Evolutionary conservation across 1,284 basidiomycete genomes (phyloP).

Genomic region (Coriolopsis trogii): DNA sequence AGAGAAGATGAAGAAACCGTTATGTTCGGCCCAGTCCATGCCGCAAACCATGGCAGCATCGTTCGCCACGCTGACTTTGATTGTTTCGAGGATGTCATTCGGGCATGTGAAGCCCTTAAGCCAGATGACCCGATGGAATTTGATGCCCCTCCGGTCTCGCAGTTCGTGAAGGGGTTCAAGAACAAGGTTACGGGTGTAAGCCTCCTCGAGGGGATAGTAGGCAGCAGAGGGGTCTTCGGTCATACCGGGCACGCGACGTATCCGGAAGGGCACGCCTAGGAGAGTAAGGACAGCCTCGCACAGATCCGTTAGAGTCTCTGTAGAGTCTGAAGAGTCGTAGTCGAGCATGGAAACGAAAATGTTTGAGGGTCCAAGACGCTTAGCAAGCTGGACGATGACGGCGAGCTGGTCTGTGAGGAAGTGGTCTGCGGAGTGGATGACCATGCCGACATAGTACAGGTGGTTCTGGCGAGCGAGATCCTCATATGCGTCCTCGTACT

Average conservation of each 20-base stretch:
- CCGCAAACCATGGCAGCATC: conserved; percentile 96
- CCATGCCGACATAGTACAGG: conserved; percentile 92
- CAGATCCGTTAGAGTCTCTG: conserved; percentile 88
- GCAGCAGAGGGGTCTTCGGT: conserved; percentile 82
- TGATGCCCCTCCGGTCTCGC: conserved; percentile 71
- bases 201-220: conserved; percentile 94
- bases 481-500: conserved; percentile 82
- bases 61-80: conserved; percentile 86
- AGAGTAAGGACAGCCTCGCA: conserved; percentile 92
- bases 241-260: conserved; percentile 86
- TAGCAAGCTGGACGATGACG: conserved; percentile 91
- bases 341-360: conserved; percentile 97
- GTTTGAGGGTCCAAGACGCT: conserved; percentile 83
- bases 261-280: conserved; percentile 89
- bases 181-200: conserved; percentile 88
- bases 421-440: conserved; percentile 95
- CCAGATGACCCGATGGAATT: conserved; percentile 91
- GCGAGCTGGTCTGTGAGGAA: conserved; percentile 96
- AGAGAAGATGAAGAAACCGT: conserved; percentile 95
- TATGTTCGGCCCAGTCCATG: conserved; percentile 98
- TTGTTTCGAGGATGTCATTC: conserved; percentile 92
- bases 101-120: conserved; percentile 97
- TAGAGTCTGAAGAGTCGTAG: conserved; percentile 91
- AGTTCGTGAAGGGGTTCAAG: conserved; percentile 91
- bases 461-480: conserved; percentile 81